A percentile compares a stretch with the other conserved stretches of the same genome.
These are phyloP conservation scores for Termitomyces sp. DNA, from an alignment of 768 basidiomycete genomes.

Conservation along the genomic window DNA sequence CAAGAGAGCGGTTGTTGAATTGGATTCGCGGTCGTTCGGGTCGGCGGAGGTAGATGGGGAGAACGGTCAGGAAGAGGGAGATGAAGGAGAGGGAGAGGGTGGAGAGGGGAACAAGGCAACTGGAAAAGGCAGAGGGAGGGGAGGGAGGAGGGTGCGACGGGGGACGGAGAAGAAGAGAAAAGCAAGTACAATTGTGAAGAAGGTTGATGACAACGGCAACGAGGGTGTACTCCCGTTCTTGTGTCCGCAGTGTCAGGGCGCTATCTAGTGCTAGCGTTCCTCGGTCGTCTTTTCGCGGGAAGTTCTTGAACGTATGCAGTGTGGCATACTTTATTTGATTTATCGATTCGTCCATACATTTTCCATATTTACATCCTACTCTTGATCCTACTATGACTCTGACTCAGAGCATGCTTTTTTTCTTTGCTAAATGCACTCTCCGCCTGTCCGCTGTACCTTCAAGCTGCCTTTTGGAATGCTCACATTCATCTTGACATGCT, in stretches of 20 bases:
- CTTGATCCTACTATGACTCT: too few species aligned
- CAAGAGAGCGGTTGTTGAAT: slow-evolving; percentile 16
- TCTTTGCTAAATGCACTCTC: too few species aligned
- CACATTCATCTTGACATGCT: not conserved
- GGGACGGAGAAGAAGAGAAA: not conserved
- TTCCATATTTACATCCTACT: too few species aligned
- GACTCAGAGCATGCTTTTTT: too few species aligned
- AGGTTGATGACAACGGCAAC: not conserved
- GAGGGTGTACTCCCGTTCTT: slow-evolving; percentile 1
- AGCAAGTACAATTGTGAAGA: not conserved
- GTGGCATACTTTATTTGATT: not conserved
- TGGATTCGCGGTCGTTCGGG: not conserved
- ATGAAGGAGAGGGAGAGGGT: not conserved
- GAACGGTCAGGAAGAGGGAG: not conserved
- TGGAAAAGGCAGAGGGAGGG: not conserved
- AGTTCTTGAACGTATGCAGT: too few species aligned
- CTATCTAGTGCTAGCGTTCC: slow-evolving; percentile 2
- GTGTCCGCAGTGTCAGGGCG: slow-evolving; percentile 11
- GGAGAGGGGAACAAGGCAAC: not conserved
- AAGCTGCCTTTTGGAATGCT: not conserved
- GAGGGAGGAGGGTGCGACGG: too few species aligned
- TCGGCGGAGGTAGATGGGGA: not conserved
- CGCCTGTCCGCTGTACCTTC: too few species aligned
- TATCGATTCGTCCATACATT: too few species aligned
- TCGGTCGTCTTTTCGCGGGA: too few species aligned